Evolutionary conservation across 2,329 filamentous ascomycete genomes (phyloP), one percentile per base, ranked within the genome.

Genomic region (Aspergillus versicolor): DNA sequence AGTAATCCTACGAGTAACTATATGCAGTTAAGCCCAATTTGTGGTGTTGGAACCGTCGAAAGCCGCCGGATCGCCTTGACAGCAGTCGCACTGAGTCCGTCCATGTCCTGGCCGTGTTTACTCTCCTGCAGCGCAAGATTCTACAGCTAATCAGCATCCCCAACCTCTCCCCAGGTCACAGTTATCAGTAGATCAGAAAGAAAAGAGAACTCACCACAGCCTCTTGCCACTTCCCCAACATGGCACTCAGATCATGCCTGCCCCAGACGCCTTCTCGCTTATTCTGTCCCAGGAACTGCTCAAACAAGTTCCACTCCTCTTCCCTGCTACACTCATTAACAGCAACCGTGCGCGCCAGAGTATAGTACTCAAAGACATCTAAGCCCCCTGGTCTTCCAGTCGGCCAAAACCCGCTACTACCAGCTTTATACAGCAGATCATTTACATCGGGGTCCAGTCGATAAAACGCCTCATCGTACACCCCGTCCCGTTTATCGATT

Each of bases 251-350:
- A 17, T 57, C 54, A 37, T 52, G 48, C 45, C 34, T 30, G n/a
- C 32, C 45, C 8, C 12, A 24, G 21, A 30, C 4, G 0, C 11
- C 43, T 3, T 40, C 21, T 3, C 17, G 19, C 32, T 13, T 34
- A 8, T 24, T n/a, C 15, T 17, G 15, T 6, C 37, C 40, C 5
- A 57, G 19, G 13, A 52, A 48, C 7, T 13, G 19, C 8, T 50
- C 54, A 30, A 57, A 57, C 3, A 57, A 6, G 48, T 57, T 57
- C 54, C 54, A 57, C 37, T 47, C 52, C 21, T 46, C 24, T 12
- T 17, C 34, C 19, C 54, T 30, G 15, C 42, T 30, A 27, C 8
- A 37, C 48, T 57, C 54, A 44, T 57, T 46, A 2, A 43, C 40
- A 4, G 54, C 54, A 13, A 51, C n/a, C 24, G 17, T 46, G 42